A percentile compares a stretch with the other conserved stretches of the same genome.
These are phyloP conservation scores for Chalaropsis ovoidea DNA, from an alignment of 2,329 filamentous ascomycete genomes.

Conservation along the genomic window DNA sequence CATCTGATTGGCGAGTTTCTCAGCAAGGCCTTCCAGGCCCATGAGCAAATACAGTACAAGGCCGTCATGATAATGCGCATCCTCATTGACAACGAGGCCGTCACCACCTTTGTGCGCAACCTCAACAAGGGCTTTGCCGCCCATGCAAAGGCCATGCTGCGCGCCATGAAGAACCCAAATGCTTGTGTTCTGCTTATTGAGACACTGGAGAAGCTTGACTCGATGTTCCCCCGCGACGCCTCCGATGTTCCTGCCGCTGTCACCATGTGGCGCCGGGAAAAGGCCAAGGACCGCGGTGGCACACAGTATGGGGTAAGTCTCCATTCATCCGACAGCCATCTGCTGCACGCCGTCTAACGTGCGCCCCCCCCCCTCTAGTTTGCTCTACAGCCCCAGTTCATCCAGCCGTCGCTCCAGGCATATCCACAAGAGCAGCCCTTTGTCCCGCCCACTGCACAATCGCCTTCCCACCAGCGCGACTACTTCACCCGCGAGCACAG, in stretches of 20 bases:
- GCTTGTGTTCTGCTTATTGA: conserved; percentile 82
- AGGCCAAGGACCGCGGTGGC: conserved; percentile 51
- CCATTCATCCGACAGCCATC: background rate
- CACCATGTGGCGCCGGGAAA: conserved; percentile 85
- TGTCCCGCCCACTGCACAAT: conserved; percentile 30
- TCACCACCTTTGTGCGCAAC: conserved; percentile 74
- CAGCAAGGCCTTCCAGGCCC: conserved; percentile 55
- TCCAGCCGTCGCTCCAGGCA: conserved; percentile 10
- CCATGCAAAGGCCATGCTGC: conserved; percentile 63
- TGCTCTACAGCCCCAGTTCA: conserved; percentile 7
- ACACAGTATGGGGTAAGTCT: conserved; percentile 39
- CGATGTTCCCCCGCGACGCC: conserved; percentile 17
- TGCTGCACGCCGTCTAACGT: background rate
- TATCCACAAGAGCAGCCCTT: conserved; percentile 13
- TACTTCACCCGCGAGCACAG: conserved; percentile 47
- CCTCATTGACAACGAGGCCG: conserved; percentile 78
- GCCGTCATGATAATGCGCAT: conserved; percentile 92
- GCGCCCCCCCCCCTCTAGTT: background rate
- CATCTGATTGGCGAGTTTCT: conserved; percentile 73
- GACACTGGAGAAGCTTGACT: conserved; percentile 69
- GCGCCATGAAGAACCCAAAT: conserved; percentile 58
- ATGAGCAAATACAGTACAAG: conserved; percentile 78
- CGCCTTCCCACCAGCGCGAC: conserved; percentile 37
- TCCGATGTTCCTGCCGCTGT: conserved; percentile 33
- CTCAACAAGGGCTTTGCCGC: conserved; percentile 76